These are phyloP conservation scores for Dendrobium officinale DNA, from an alignment of 106 monocot species.

Conservation along the genomic window DNA sequence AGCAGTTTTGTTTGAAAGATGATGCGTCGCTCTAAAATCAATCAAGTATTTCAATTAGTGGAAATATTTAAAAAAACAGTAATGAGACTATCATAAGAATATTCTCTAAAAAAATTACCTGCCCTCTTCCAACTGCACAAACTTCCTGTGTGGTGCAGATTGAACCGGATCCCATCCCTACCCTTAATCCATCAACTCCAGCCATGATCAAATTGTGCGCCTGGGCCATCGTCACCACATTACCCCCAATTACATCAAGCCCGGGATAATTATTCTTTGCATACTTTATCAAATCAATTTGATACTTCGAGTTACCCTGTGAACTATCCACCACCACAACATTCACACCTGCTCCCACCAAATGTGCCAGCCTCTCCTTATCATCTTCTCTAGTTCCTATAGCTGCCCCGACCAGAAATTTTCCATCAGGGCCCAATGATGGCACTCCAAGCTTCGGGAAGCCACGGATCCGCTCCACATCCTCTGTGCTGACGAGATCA, in stretches of 20 bases:
- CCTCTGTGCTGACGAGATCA: conserved; percentile 39
- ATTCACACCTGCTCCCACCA: conserved; percentile 71
- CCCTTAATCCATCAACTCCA: conserved; percentile 91
- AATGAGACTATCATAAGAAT: not conserved
- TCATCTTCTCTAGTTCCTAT: conserved; percentile 85
- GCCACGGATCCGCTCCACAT: conserved; percentile 56
- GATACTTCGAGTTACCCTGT: conserved; percentile 89
- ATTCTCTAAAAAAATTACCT: conserved; percentile 39
- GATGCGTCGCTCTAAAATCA: not conserved
- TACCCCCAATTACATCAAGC: conserved; percentile 89
- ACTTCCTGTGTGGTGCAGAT: conserved; percentile 99
- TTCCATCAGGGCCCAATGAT: conserved; percentile 71
- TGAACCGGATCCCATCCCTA: conserved; percentile 98
- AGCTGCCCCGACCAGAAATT: conserved; percentile 71
- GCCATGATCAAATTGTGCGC: conserved; percentile 81
- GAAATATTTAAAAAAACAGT: not conserved
- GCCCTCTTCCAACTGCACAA: conserved; percentile 94
- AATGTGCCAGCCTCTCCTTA: conserved; percentile 70
- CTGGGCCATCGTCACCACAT: conserved; percentile 86
- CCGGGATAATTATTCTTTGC: conserved; percentile 52
- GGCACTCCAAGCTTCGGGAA: conserved; percentile 73
- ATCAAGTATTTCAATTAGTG: not conserved
- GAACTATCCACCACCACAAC: conserved; percentile 91
- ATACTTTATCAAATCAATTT: conserved; percentile 89
- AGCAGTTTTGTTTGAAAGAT: not conserved